These are phyloP conservation scores for Alternaria solani DNA, from an alignment of 2,329 filamentous ascomycete genomes.

Conservation along the genomic window DNA sequence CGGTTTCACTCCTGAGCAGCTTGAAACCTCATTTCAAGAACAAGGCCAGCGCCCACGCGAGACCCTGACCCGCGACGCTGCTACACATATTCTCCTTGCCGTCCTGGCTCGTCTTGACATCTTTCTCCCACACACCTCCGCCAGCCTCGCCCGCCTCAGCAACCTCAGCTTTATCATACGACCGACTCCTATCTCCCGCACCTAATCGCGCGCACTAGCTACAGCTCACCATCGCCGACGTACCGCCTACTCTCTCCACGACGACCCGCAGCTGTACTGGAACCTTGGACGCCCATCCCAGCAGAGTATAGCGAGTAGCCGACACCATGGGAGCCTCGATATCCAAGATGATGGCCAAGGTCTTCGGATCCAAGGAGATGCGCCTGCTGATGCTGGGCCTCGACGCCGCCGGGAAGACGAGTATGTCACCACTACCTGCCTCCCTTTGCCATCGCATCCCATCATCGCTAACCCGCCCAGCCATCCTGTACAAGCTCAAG, in stretches of 20 bases:
- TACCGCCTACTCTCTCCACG: slow-evolving; percentile 3
- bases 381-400: slow-evolving; percentile 96
- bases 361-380: slow-evolving; percentile 99
- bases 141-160: background rate
- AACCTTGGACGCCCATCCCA: background rate
- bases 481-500: slow-evolving; percentile 99
- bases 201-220: slow-evolving; percentile 4
- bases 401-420: slow-evolving; percentile 98
- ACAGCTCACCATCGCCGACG: slow-evolving; percentile 2
- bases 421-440: slow-evolving; percentile 44
- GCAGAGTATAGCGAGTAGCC: slow-evolving; percentile 33
- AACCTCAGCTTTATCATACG: background rate
- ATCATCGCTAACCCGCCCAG: slow-evolving; percentile 42
- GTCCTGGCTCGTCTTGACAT: background rate
- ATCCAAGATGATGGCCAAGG: slow-evolving; percentile 97
- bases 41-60: slow-evolving; percentile 11
- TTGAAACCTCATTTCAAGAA: slow-evolving; percentile 17
- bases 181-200: background rate
- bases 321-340: slow-evolving; percentile 85
- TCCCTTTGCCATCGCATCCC: background rate
- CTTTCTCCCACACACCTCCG: background rate
- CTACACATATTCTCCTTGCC: background rate
- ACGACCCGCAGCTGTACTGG: background rate
- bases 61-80: slow-evolving; percentile 6
- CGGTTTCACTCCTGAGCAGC: slow-evolving; percentile 20